These are phyloP conservation scores for Arabidopsis hybrid DNA, from an alignment of 441 rosid species.

Conservation along the genomic window DNA sequence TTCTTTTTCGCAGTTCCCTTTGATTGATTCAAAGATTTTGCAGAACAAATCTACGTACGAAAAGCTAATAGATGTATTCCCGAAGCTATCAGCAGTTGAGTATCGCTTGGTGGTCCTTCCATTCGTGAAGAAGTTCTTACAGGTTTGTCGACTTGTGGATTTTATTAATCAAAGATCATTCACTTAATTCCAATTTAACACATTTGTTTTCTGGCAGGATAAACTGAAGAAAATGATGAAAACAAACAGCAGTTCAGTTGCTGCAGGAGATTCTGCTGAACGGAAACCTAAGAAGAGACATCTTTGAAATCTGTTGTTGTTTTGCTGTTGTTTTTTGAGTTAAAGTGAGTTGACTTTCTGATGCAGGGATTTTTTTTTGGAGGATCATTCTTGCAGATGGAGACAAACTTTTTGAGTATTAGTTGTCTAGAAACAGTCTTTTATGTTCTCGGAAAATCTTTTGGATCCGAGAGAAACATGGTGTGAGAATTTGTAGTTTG, in stretches of 20 bases:
- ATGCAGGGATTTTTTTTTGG: not conserved
- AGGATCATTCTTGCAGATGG: not conserved
- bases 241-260: not conserved
- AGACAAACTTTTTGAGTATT: not conserved
- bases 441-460: not conserved
- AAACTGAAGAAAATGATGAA: not conserved
- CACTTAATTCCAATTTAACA: not conserved
- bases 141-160: slow-evolving; percentile 5
- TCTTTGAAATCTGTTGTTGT: not conserved
- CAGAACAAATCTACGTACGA: not conserved
- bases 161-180: not conserved
- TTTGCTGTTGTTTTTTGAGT: not conserved
- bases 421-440: not conserved
- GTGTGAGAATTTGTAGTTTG: no score
- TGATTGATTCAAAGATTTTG: slow-evolving; percentile 9
- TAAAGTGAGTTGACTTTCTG: no score
- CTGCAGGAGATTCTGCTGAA: not conserved
- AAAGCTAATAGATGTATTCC: not conserved
- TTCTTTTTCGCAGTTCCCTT: not conserved
- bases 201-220: not conserved
- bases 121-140: slow-evolving; percentile 6
- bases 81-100: not conserved
- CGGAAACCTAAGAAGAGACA: not conserved
- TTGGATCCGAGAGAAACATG: not conserved
- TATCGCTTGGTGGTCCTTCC: slow-evolving; percentile 1